Conservation (phyloP, 768 basidiomycete genomes). For the Hygrocybe punicea region DNA sequence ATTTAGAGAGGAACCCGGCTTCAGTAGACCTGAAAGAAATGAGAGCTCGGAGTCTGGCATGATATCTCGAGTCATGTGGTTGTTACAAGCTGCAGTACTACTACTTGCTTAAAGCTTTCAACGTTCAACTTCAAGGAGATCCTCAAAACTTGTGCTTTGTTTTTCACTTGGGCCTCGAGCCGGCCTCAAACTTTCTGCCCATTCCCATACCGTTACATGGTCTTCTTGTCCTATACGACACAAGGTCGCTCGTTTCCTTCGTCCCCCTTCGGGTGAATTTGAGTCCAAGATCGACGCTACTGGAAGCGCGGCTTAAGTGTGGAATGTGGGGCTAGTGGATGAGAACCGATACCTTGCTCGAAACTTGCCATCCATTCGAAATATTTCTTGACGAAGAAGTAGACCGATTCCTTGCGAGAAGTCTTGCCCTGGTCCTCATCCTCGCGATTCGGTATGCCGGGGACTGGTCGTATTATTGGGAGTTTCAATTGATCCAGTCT, state of each 20-base stretch:
- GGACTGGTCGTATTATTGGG: conserved; percentile 41
- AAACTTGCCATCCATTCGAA: conserved; percentile 40
- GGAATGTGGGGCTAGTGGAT: background rate
- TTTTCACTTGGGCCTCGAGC: background rate
- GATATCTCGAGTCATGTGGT: background rate
- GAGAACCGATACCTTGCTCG: background rate
- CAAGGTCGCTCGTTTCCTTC: conserved; percentile 1
- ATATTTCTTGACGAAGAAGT: conserved; percentile 47
- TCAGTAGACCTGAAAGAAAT: conserved; percentile 58
- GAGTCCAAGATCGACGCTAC: background rate
- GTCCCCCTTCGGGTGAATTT: background rate
- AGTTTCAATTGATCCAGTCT: conserved; percentile 48
- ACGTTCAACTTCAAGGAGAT: too few relatives aligned
- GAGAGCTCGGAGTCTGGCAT: conserved; percentile 1
- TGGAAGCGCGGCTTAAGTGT: background rate
- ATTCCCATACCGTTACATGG: conserved; percentile 2
- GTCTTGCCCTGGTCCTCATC: background rate
- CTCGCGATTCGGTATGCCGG: background rate
- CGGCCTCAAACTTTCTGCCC: background rate
- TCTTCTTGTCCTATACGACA: background rate
- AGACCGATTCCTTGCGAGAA: conserved; percentile 33
- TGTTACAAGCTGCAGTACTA: too few relatives aligned
- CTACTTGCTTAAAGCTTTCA: too few relatives aligned
- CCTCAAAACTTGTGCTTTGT: background rate
- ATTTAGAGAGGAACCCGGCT: conserved; percentile 73